Percentiles rank a stretch among this genome's conserved stretches.
phyloP scores from a whole-genome alignment of 208 protist species.

The Balamuthia mandrillaris region DNA sequence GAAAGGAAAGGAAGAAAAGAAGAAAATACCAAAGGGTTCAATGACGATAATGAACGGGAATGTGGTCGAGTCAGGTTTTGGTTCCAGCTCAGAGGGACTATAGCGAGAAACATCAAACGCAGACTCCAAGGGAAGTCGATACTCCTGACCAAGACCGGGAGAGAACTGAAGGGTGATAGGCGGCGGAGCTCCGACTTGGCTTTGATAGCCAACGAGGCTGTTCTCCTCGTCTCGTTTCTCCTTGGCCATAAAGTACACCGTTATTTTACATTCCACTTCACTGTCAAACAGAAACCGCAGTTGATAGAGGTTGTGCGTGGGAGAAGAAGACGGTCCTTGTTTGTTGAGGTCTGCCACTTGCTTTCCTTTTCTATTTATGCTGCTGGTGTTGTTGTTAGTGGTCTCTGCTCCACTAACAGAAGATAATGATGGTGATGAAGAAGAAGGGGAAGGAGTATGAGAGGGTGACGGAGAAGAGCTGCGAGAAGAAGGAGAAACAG shows the following conservation, averaged over 20 bases:
- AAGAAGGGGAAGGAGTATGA: too few species aligned
- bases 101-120: conserved; percentile 25
- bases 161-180: neutral
- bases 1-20: neutral
- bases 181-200: neutral
- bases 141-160: neutral
- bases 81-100: neutral
- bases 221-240: conserved; percentile 24
- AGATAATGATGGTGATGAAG: too few species aligned
- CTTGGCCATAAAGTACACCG: neutral
- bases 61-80: neutral
- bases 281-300: conserved; percentile 11
- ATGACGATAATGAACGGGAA: neutral
- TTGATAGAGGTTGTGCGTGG: too few species aligned
- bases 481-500: too few species aligned
- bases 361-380: too few species aligned
- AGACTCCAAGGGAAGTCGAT: neutral
- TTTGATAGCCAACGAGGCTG: neutral
- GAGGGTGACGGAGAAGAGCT: too few species aligned
- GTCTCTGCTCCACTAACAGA: too few species aligned
- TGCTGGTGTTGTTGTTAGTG: too few species aligned
- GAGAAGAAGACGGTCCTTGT: too few species aligned
- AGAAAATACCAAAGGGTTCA: neutral
- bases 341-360: too few species aligned
- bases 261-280: neutral